Percentiles rank a stretch among this genome's conserved stretches.
phyloP scores from a whole-genome alignment of 2,329 filamentous ascomycete genomes.

The Arthrobotrys sphaeroides region DNA sequence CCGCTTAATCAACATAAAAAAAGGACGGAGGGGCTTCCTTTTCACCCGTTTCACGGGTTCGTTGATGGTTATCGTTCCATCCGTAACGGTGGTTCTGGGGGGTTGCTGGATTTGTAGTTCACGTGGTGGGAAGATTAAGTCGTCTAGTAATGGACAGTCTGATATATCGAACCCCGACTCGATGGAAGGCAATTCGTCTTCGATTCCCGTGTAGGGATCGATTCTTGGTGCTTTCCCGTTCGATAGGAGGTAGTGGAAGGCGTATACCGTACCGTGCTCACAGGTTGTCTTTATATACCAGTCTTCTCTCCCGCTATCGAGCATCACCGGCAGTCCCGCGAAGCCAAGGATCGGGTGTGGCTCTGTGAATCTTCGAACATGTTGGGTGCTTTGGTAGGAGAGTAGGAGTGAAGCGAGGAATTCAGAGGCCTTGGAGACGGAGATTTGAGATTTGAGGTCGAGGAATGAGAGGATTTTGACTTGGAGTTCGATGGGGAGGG shows the following conservation, averaged over 20 bases:
- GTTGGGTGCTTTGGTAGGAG: background rate
- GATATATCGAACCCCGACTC: slow-evolving; percentile 5
- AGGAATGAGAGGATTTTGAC: slow-evolving; percentile 16
- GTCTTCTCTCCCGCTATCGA: background rate
- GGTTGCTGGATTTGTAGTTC: background rate
- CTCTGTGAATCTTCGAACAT: background rate
- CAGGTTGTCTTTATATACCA: background rate
- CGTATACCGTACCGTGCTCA: background rate
- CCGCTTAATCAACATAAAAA: background rate
- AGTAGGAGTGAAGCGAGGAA: background rate
- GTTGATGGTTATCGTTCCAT: background rate
- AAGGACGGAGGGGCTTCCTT: background rate
- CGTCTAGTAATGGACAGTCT: slow-evolving; percentile 8
- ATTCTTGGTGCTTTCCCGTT: background rate
- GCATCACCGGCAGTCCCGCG: background rate
- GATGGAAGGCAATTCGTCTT: too few relatives aligned
- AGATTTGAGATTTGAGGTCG: background rate
- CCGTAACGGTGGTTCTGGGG: background rate
- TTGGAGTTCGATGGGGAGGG: slow-evolving; percentile 1
- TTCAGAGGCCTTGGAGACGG: background rate
- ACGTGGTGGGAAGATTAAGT: background rate
- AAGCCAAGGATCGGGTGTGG: background rate
- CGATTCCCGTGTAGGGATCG: background rate
- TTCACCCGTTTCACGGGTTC: background rate
- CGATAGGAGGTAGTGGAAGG: background rate